Evolutionary conservation across 1,284 basidiomycete species (phyloP).

Genomic region (Trichosporon sp.): DNA sequence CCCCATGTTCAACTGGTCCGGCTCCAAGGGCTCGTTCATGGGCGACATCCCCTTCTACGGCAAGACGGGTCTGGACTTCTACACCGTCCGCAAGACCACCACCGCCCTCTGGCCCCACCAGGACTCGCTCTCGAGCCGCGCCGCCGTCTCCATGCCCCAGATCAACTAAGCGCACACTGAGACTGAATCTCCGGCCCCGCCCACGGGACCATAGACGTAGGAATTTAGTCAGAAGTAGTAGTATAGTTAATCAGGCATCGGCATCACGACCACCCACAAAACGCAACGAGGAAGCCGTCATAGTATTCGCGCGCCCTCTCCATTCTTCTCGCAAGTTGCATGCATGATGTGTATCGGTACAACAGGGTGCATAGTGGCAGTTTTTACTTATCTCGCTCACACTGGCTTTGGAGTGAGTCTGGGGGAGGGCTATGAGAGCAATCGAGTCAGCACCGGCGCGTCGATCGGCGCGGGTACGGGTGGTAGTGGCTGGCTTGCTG

Average conservation of each 20-base stretch:
- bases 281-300: not conserved
- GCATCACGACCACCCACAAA: not conserved
- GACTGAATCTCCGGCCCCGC: not conserved
- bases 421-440: no score
- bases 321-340: conserved; percentile 5
- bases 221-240: not conserved
- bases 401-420: not conserved
- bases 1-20: conserved; percentile 63
- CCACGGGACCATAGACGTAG: not conserved
- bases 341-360: conserved; percentile 22
- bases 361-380: not conserved
- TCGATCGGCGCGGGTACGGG: no score
- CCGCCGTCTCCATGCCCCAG: conserved; percentile 41
- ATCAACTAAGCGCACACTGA: conserved; percentile 30
- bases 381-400: not conserved
- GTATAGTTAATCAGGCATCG: not conserved
- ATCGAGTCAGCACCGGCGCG: no score
- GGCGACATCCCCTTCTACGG: conserved; percentile 90
- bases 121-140: conserved; percentile 40
- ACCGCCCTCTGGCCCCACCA: conserved; percentile 46
- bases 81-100: conserved; percentile 37
- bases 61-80: conserved; percentile 53
- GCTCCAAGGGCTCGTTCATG: conserved; percentile 66
- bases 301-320: not conserved
- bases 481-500: not conserved